Base-by-base conservation (phyloP, 805 yeast species). In the Monosporozyma servazzii region DNA sequence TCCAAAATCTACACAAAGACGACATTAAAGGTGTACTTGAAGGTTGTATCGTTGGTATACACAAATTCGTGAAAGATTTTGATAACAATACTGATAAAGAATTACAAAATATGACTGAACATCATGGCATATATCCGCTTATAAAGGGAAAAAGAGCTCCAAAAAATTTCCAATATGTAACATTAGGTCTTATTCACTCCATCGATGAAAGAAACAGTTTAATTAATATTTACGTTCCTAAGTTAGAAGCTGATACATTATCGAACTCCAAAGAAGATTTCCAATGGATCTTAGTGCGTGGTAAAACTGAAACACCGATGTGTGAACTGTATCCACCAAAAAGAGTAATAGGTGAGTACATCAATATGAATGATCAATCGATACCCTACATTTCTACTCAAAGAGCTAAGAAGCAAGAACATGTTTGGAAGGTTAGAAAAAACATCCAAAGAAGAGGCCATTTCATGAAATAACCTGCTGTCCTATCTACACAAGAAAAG, bases 161-260 rank as follows among this genome's bases (percentile, higher is more conserved):
- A 8, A 17, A 17, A 4, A 44, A 55, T 21, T 31, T 49, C 18
- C 25, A 45, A 7, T 65, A 58, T 51, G 37, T 57, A 8, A 51
- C 61, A 13, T 50, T 84, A 33, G 81, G 78, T 1, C 69, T 87
- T 47, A 72, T 88, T 0, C 96, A 88, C 60, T 84, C 91, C 1
- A 66, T 87, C 11, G 76, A 82, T 56, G 52, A 54, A 0, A 51
- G 54, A 0, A 59, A 66, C 1, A 60, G 69, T 9, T 55, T 68
- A 15, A 58, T 86, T 44, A 81, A 84, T 52, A 48, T 88, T 1
- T 81, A 85, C 57, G 68, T 84, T 0, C 88, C 88, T 0, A 55
- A 59, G 9, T 18, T 46, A 3, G 9, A 27, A 23, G 56, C 56
- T 10, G 20, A 53, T 3, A 18, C 56, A 0, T 18, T 37, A 8